Base-by-base conservation (phyloP, 208 protist species). In the Trypanosomatidae sp. region DNA sequence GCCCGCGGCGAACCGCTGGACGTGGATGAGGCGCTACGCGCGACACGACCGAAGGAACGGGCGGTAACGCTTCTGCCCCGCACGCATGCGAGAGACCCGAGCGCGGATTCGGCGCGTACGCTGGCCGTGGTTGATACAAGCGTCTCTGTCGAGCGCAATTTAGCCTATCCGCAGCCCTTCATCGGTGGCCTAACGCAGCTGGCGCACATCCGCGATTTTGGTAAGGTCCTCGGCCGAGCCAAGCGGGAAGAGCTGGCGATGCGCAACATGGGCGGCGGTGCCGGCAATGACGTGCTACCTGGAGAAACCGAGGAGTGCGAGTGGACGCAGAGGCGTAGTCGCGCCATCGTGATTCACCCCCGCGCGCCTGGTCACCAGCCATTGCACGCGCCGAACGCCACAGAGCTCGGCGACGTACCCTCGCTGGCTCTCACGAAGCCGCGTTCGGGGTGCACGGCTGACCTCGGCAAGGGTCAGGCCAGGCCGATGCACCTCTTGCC, bases 341-440 rank as follows among this genome's bases (percentile, higher is more conserved):
- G 68, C 22, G 52, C 66, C 22, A 82, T 74, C 30, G 46, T 85
- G 47, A 95, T 95, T 66, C 79, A 95, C 71, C 77, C 87, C 10
- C 69, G 41, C 9, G 86, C 90, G 0, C 87, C 90, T 17, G 90
- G 87, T n/a, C 90, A 92, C 60, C 80, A 83, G 10, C 76, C 71
- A n/a, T 66, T 90, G 58, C 83, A 89, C 69, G 53, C 71, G 36
- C 50, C 86, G 12, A 83, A 83, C 76, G 41, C 67, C 39, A 90
- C 76, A 13, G 90, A 94, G 66, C 78, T 94, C 30, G 86, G 87
- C 15, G 78, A 92, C 8, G 74, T 91, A 10, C 90, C 90, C n/a
- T 90, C 86, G 50, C 64, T 89, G 22, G 71, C 79, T 13, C 84
- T 80, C 79, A 84, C 82, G 28, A 82, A 83, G 70, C 90, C 90